Evolutionary conservation across 2,329 filamentous ascomycete species (phyloP).

Genomic region (Apiospora pterosperma): DNA sequence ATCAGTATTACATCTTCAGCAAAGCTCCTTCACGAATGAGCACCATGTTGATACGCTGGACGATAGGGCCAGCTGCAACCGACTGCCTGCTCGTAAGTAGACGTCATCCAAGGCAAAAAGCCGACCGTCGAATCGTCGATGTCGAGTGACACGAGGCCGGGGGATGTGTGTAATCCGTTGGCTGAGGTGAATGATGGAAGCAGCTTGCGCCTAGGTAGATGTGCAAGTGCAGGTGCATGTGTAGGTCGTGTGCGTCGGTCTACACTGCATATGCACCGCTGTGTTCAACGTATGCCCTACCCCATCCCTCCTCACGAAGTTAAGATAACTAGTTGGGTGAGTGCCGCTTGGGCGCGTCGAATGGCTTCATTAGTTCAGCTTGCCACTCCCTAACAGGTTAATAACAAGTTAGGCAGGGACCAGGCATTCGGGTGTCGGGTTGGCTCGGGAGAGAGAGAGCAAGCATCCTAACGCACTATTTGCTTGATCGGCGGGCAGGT

Average conservation of each 20-base stretch:
- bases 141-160: background rate
- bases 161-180: background rate
- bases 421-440: background rate
- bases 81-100: background rate
- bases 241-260: too few relatives aligned
- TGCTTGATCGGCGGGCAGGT: background rate
- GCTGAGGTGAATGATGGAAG: too few relatives aligned
- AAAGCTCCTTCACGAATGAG: background rate
- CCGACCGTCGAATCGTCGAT: background rate
- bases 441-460: background rate
- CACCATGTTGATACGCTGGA: background rate
- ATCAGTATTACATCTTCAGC: background rate
- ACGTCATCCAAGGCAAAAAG: background rate
- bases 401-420: background rate
- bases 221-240: too few relatives aligned
- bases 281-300: too few relatives aligned
- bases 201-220: too few relatives aligned
- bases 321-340: background rate
- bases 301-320: background rate
- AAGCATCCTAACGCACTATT: background rate
- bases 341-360: background rate
- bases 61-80: background rate
- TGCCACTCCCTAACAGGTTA: background rate
- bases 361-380: background rate
- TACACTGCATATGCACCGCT: too few relatives aligned